Conservation (phyloP, 176 grass and related monocot species). For the Phoenix dactylifera region DNA sequence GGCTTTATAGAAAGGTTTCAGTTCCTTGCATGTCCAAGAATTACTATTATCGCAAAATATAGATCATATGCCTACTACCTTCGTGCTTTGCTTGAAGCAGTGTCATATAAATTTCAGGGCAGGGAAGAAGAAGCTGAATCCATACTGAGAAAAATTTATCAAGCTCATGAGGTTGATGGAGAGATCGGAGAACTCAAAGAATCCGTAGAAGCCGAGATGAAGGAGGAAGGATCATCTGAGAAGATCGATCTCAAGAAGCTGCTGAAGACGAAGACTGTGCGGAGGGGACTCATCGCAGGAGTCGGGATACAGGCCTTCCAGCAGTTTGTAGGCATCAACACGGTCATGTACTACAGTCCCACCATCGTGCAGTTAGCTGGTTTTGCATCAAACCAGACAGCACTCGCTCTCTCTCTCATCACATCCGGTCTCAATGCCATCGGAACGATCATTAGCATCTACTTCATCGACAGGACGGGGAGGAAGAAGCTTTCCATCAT, state of each 20-base stretch:
- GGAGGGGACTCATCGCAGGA: constrained; percentile 53
- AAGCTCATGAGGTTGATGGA: constrained; percentile 28
- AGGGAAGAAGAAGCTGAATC: constrained; percentile 49
- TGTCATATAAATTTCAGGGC: constrained; percentile 10
- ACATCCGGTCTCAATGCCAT: constrained; percentile 74
- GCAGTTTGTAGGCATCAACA: constrained; percentile 89
- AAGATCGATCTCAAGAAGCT: constrained; percentile 30
- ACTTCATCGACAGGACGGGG: constrained; percentile 66
- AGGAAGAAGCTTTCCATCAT: constrained; percentile 52
- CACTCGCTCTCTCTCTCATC: constrained; percentile 60
- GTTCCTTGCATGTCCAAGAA: not conserved
- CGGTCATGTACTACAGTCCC: constrained; percentile 91
- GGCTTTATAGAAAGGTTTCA: constrained; percentile 66
- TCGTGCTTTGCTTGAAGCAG: no score
- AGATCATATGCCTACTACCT: no score
- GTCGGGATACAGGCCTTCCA: constrained; percentile 66
- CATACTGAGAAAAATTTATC: constrained; percentile 55
- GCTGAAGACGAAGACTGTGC: constrained; percentile 32
- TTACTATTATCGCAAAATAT: no score
- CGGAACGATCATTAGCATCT: constrained; percentile 78
- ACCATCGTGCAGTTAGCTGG: constrained; percentile 81
- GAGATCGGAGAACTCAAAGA: constrained; percentile 58
- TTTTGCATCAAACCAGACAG: constrained; percentile 77
- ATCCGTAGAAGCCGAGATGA: constrained; percentile 53
- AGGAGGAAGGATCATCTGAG: constrained; percentile 30